Base-by-base conservation (phyloP, 768 basidiomycete species). In the Boletus pseudo-olivaceus region DNA sequence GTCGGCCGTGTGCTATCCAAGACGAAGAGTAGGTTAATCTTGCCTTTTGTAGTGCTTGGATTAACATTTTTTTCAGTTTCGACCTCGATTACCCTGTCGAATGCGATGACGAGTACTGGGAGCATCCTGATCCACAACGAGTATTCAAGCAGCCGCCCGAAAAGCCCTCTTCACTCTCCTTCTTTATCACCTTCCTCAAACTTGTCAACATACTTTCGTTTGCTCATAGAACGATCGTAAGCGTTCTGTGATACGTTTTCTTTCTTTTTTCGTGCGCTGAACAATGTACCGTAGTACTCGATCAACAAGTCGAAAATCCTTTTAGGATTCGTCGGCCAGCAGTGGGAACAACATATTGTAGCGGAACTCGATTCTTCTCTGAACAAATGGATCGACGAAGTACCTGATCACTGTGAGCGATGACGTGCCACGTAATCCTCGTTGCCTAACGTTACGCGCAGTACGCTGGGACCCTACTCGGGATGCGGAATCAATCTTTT, bases 341-440 rank as follows among this genome's bases (percentile, higher is more conserved):
- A 83, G 52, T 89, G 83, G 70, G 84, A 87, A 50, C 78, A 85
- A 50, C 78, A 80, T 37, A 77, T 84, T 20, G 82, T 92, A 5
- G 79, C 82, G 8, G 86, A 89, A 52, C 75, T 92, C 5, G 90
- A 92, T 70, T 84, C 85, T 4, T 81, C 82, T 3, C 71, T 92
- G 63, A 90, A 91, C 59, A 78, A 80, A n/a, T 92, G 90, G 90
- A 78, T 87, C 46, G 84, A 88, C 50, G 75, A 79, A 3, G 75
- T 92, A 3, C 90, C 90, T 2, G 66, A 70, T 63, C 70, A 73
- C 40, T 43, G 71, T 73, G 49, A 62, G 71, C 38, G 10, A 46
- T 35, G 12, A 32, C 19, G 17, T 30, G 7, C 26, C 20, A 5
- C 20, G 17, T 29, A 4, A 7, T 19, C 11, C 5, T 26, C 34